Evolutionary conservation across 2,329 filamentous ascomycete species (phyloP).

Genomic region (Curvularia lunata): DNA sequence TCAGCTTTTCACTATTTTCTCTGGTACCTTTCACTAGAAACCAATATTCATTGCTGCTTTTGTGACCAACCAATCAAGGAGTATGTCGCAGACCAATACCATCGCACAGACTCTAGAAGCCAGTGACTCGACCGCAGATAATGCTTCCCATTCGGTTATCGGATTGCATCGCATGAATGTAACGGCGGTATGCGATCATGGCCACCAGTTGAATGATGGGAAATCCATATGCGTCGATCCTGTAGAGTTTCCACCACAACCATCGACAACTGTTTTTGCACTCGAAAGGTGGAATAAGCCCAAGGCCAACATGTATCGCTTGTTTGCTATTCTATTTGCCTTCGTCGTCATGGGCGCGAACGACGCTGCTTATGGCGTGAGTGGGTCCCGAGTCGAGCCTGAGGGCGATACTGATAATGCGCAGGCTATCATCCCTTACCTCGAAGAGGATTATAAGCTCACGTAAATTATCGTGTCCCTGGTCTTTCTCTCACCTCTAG

Average conservation of each 20-base stretch:
- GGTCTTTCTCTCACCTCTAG: conserved; percentile 68
- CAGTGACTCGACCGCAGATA: background rate
- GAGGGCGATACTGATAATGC: background rate
- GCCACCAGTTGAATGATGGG: background rate
- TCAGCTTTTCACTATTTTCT: background rate
- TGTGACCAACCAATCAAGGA: background rate
- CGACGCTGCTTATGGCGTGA: conserved; percentile 67
- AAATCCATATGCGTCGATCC: conserved; percentile 23
- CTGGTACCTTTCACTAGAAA: background rate
- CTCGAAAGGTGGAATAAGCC: conserved; percentile 68
- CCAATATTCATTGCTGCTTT: background rate
- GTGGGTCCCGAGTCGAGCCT: conserved; percentile 26
- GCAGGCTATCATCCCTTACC: background rate
- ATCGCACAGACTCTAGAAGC: background rate
- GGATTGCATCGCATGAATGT: background rate
- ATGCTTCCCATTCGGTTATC: background rate
- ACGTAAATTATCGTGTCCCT: conserved; percentile 67
- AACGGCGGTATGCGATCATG: background rate
- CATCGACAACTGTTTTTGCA: conserved; percentile 49
- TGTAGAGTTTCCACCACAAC: conserved; percentile 50
- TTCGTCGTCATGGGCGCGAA: conserved; percentile 70
- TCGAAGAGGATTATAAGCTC: conserved; percentile 41
- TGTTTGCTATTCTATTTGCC: conserved; percentile 62
- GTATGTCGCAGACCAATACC: background rate
- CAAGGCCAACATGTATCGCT: conserved; percentile 62